Percentiles rank a stretch among this genome's conserved stretches.
Evolutionary conservation across 352 stramenopile species (phyloP).

Genomic region (Thraustochytrium striatum): DNA sequence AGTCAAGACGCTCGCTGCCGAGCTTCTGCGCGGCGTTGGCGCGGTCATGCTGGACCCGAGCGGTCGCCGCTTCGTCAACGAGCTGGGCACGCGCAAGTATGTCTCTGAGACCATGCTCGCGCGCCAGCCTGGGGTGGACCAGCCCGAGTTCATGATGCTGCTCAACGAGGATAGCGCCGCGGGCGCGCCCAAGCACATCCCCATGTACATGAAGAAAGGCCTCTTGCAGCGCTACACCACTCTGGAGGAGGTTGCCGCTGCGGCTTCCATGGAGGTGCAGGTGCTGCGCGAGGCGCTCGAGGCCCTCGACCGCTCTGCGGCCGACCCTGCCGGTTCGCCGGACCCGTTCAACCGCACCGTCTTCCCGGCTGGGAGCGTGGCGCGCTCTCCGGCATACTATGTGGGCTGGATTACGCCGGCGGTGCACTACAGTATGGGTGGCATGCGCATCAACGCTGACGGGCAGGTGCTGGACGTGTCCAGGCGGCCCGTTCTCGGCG

Average conservation of each 20-base stretch:
- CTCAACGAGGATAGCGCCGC: conserved; percentile 65
- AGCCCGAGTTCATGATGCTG: conserved; percentile 61
- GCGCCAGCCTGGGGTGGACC: conserved; percentile 54
- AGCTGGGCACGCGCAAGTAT: conserved; percentile 67
- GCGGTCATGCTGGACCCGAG: conserved; percentile 65
- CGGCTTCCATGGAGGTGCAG: background rate
- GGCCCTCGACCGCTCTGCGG: background rate
- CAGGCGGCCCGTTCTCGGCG: conserved; percentile 49
- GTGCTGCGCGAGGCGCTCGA: conserved; percentile 11
- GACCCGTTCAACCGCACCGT: conserved; percentile 36
- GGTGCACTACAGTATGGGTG: conserved; percentile 53
- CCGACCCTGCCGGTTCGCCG: background rate
- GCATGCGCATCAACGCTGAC: conserved; percentile 68
- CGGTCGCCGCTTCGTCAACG: conserved; percentile 70
- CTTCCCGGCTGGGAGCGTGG: conserved; percentile 46
- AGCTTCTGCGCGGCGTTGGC: conserved; percentile 69
- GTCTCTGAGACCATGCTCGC: conserved; percentile 66
- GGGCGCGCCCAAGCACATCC: conserved; percentile 59
- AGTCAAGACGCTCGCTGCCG: conserved; percentile 58
- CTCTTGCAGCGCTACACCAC: conserved; percentile 57
- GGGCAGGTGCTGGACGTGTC: conserved; percentile 62
- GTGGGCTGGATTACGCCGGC: conserved; percentile 55
- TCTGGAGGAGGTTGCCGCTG: conserved; percentile 13
- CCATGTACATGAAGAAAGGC: conserved; percentile 72
- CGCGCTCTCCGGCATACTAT: conserved; percentile 62